Evolutionary conservation across 2,329 filamentous ascomycete genomes (phyloP).

Genomic region (Alternaria longipes): DNA sequence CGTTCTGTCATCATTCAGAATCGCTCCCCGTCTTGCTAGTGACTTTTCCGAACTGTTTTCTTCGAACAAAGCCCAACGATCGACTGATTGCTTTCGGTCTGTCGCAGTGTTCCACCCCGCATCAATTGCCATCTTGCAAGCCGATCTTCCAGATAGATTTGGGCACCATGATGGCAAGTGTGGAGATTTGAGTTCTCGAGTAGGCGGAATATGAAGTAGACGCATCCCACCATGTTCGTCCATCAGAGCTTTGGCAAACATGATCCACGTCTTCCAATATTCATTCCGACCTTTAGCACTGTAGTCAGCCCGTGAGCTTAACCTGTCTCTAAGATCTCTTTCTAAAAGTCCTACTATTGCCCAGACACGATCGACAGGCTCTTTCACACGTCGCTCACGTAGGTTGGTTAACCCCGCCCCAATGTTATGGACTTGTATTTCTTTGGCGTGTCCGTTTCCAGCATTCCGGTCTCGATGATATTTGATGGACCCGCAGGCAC

Average conservation of each 20-base stretch:
- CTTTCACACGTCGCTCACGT: not conserved
- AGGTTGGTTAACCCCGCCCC: no score
- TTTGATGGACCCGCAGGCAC: not conserved
- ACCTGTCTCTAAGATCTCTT: fast-evolving
- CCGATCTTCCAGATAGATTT: no score
- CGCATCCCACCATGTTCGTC: no score
- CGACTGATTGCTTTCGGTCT: no score
- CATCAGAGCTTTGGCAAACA: no score
- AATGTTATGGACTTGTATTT: no score
- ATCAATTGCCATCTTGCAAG: fast-evolving
- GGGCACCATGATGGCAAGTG: no score
- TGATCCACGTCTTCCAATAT: not conserved
- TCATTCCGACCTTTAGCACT: not conserved
- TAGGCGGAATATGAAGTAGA: fast-evolving
- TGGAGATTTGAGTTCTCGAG: no score
- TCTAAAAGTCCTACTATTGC: not conserved
- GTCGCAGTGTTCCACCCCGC: fast-evolving
- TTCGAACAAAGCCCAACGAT: no score
- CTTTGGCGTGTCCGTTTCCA: no score
- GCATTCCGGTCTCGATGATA: no score
- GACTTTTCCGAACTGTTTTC: fast-evolving
- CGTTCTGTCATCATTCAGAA: fast-evolving
- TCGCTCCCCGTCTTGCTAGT: no score
- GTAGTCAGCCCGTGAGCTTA: not conserved
- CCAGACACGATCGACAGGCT: not conserved